phyloP scores from a whole-genome alignment of 805 yeast genomes.

The Schwanniomyces sp. region DNA sequence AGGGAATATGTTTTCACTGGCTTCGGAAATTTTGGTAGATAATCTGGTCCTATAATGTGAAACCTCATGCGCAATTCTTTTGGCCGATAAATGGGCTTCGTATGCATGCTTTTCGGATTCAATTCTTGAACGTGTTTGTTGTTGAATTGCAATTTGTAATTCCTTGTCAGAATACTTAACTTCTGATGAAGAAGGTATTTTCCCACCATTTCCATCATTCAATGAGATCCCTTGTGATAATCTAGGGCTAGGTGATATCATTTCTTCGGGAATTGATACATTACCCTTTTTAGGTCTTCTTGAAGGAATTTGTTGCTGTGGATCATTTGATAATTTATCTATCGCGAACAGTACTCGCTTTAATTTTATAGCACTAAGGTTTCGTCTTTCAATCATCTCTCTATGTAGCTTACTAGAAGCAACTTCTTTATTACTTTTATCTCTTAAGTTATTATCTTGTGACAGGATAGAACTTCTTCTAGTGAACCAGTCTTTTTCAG shows the following conservation, averaged over 20 bases:
- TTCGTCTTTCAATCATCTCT: conserved; percentile 31
- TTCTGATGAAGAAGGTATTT: conserved; percentile 15
- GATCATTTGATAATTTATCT: conserved; percentile 71
- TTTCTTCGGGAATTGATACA: conserved; percentile 61
- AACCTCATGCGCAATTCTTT: conserved; percentile 68
- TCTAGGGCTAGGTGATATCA: conserved; percentile 60
- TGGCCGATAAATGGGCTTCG: conserved; percentile 74
- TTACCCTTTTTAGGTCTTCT: conserved; percentile 54
- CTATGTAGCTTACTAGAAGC: conserved; percentile 48
- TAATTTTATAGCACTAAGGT: conserved; percentile 36
- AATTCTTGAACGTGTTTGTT: conserved; percentile 50
- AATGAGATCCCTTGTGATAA: conserved; percentile 68
- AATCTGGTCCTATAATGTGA: conserved; percentile 34
- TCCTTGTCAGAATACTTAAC: conserved; percentile 44
- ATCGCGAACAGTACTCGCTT: conserved; percentile 77
- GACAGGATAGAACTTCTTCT: conserved; percentile 13
- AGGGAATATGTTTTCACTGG: conserved; percentile 8
- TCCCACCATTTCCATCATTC: conserved; percentile 30
- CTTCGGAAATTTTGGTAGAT: conserved; percentile 3
- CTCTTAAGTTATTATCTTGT: background rate
- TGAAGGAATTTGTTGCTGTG: conserved; percentile 67
- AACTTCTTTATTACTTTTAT: conserved; percentile 20
- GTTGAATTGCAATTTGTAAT: conserved; percentile 56
- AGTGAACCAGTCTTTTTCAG: conserved; percentile 8
- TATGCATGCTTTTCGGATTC: conserved; percentile 73